Base-by-base conservation (phyloP, 140 eudicot species). In the Cichorium intybus region DNA sequence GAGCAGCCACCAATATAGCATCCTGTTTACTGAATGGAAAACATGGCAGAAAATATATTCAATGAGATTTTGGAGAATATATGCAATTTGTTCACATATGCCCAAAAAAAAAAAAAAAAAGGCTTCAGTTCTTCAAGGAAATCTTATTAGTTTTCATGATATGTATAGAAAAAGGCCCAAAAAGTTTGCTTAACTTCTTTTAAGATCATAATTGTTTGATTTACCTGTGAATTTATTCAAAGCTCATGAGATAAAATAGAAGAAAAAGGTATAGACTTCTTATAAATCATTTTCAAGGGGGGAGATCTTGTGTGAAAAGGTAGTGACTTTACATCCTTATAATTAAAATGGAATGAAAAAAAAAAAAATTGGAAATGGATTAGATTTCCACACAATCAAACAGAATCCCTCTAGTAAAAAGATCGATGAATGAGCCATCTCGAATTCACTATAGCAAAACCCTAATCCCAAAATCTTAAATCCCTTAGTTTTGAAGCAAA, bases 1-100 rank as follows among this genome's bases (percentile, higher is more conserved):
- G 90, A 59, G 88, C 87, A 72, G 84, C 96, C 78, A 93, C 78
- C 68, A 93, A 56, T 74, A 74, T 82, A 55, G 81, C 74, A 35
- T 85, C 85, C 60, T 71, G 76, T 67, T 68, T 77, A 57, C 95
- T 90, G 87, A 63, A 56, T 80, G 75, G 54, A 18, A 56, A 72
- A 64, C 64, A 70, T 29, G 39, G 17, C 51, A 72, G 20, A 27
- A 22, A 62, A 24, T 33, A 71, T 56, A 75, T 54, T 57, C 53
- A 35, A 63, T 70, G 43, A 52, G 39, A 46, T 34, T 26, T 34
- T 23, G 27, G 23, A 45, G 18, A 47, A 65, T 9, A 2, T 33
- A 41, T 59, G 10, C 50, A 56, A 55, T 27, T 18, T 43, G 53
- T 24, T 39, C 66, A 56, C 55, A 34, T 49, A 28, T 23, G 8